Conservation (phyloP, 2,329 filamentous ascomycete genomes). For the Cordyceps pruinosa region DNA sequence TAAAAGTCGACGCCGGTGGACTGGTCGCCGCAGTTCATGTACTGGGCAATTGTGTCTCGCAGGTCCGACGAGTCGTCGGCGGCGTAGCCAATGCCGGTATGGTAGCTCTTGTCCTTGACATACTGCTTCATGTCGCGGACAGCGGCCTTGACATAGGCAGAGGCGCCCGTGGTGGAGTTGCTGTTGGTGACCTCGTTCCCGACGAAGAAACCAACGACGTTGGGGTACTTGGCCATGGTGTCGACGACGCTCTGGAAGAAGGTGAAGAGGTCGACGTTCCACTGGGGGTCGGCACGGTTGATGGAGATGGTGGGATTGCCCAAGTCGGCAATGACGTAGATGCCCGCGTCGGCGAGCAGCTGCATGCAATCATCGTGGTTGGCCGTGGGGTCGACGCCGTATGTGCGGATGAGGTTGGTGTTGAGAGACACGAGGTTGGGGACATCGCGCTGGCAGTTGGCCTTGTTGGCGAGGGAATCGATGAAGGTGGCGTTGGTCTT, state of each 20-base stretch:
- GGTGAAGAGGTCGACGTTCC: constrained; percentile 70
- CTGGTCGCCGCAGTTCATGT: constrained; percentile 81
- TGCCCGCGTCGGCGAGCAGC: constrained; percentile 72
- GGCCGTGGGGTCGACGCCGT: constrained; percentile 74
- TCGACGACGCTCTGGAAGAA: constrained; percentile 85
- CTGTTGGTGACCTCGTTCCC: constrained; percentile 96
- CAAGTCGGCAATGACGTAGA: constrained; percentile 92
- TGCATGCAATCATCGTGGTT: constrained; percentile 84
- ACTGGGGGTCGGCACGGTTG: constrained; percentile 69
- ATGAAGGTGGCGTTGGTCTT: constrained; percentile 44
- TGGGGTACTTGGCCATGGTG: constrained; percentile 72
- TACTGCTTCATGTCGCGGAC: constrained; percentile 94
- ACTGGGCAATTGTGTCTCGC: constrained; percentile 73
- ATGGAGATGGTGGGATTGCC: constrained; percentile 77
- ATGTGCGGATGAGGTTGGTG: constrained; percentile 93
- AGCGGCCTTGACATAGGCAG: constrained; percentile 94
- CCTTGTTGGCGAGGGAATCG: constrained; percentile 72
- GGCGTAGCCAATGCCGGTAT: constrained; percentile 89
- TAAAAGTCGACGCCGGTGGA: constrained; percentile 80
- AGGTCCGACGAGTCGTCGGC: constrained; percentile 87
- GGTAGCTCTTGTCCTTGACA: constrained; percentile 74
- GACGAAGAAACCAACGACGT: constrained; percentile 95
- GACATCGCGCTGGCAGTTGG: constrained; percentile 75
- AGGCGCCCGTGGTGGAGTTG: constrained; percentile 79
- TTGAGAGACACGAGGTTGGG: constrained; percentile 69